Conservation (phyloP, 305 asterid species). For the Solanum hybrid region DNA sequence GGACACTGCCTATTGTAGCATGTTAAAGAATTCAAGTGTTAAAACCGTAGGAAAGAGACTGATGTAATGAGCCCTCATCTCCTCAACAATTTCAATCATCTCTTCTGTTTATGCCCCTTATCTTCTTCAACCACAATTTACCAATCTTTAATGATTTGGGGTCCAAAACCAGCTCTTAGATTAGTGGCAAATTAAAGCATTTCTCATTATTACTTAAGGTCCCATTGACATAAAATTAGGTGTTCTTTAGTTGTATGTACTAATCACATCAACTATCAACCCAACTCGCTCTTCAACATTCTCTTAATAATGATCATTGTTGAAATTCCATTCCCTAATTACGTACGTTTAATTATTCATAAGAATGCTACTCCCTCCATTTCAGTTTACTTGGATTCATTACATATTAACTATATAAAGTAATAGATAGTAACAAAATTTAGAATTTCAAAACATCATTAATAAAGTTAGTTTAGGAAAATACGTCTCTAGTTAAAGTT, state of each 20-base stretch:
- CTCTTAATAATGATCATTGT: background rate
- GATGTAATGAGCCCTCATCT: background rate
- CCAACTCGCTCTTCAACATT: background rate
- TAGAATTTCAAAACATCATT: background rate
- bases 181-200: background rate
- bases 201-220: background rate
- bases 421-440: background rate
- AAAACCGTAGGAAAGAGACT: background rate
- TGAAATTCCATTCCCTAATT: background rate
- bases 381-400: background rate
- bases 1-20: background rate
- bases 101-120: slow-evolving; percentile 1
- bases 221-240: background rate
- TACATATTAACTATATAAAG: background rate
- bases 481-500: background rate
- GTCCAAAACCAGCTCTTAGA: slow-evolving; percentile 4
- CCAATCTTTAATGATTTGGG: slow-evolving; percentile 2
- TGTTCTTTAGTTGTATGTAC: background rate
- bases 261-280: background rate
- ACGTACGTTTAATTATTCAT: background rate
- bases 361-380: background rate
- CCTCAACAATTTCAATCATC: background rate
- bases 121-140: background rate
- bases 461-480: background rate
- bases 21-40: background rate